phyloP scores from a whole-genome alignment of 2,329 filamentous ascomycete genomes.

The Fusarium udum region DNA sequence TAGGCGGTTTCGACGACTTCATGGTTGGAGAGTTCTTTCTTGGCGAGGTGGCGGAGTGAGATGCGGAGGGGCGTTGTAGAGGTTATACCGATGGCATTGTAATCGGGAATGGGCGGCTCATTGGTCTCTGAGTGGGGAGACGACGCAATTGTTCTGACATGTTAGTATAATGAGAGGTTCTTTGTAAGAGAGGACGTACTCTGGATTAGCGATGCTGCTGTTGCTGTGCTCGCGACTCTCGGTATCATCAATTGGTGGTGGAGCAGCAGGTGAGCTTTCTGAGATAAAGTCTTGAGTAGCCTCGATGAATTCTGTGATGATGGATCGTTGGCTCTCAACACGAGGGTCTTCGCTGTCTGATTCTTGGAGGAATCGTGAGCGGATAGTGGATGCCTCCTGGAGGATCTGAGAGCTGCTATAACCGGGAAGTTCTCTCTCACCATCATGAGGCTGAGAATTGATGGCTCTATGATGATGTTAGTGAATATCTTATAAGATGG shows the following conservation, averaged over 20 bases:
- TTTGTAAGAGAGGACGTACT: background rate
- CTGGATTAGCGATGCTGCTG: slow-evolving; percentile 10
- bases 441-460: slow-evolving; percentile 35
- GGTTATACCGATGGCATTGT: slow-evolving; percentile 42
- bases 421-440: slow-evolving; percentile 36
- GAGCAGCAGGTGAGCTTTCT: slow-evolving; percentile 27
- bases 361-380: slow-evolving; percentile 26
- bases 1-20: slow-evolving; percentile 39
- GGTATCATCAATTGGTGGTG: slow-evolving; percentile 5
- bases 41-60: slow-evolving; percentile 39
- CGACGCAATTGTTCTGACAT: slow-evolving; percentile 31
- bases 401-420: slow-evolving; percentile 44
- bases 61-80: slow-evolving; percentile 39
- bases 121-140: slow-evolving; percentile 39
- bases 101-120: slow-evolving; percentile 38
- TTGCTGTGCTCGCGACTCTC: slow-evolving; percentile 12
- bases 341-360: slow-evolving; percentile 34
- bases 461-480: slow-evolving; percentile 30
- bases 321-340: slow-evolving; percentile 27
- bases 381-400: slow-evolving; percentile 35
- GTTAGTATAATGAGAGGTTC: accelerated
- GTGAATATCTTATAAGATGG: background rate
- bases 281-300: slow-evolving; percentile 41
- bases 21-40: slow-evolving; percentile 40
- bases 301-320: slow-evolving; percentile 36